A percentile compares a stretch with the other conserved stretches of the same genome.
Evolutionary conservation across 164 flowering plant species (phyloP).

Genomic region (Annona cherimola): DNA sequence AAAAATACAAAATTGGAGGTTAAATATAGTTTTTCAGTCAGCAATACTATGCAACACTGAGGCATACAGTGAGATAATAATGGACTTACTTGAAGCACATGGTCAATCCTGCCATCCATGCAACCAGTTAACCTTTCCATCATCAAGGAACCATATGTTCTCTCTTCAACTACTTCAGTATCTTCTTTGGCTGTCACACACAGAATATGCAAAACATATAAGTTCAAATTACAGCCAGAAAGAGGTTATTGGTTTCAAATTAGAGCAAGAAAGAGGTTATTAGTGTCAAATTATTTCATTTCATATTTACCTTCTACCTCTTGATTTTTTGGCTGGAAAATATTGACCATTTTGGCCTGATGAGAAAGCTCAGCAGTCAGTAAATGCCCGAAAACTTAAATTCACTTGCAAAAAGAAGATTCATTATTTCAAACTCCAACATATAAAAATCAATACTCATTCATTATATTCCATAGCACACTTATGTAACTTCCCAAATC

Average conservation of each 20-base stretch:
- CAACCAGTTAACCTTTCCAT: constrained; percentile 77
- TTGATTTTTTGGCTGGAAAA: constrained; percentile 57
- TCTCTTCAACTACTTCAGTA: constrained; percentile 37
- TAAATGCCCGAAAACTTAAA: not conserved
- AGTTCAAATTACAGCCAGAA: not conserved
- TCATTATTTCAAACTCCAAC: not conserved
- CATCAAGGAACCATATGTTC: constrained; percentile 85
- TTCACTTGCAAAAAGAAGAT: not conserved
- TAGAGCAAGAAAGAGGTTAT: not conserved
- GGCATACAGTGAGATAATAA: not conserved
- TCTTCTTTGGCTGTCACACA: constrained; percentile 46
- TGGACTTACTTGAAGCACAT: constrained; percentile 72
- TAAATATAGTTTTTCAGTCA: not conserved
- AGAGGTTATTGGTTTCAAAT: not conserved
- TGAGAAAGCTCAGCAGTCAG: constrained; percentile 10
- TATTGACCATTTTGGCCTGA: constrained; percentile 65
- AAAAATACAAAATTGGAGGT: not conserved
- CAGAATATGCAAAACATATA: not conserved
- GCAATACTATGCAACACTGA: not conserved
- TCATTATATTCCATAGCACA: not conserved
- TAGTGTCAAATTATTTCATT: not conserved
- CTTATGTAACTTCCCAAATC: no score
- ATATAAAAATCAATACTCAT: not conserved
- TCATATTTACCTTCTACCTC: constrained; percentile 45
- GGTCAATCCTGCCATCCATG: constrained; percentile 73